Percentiles rank a stretch among this genome's conserved stretches.
Conservation (phyloP, 2,329 filamentous ascomycete genomes). For the Calonectria ilicicola region DNA sequence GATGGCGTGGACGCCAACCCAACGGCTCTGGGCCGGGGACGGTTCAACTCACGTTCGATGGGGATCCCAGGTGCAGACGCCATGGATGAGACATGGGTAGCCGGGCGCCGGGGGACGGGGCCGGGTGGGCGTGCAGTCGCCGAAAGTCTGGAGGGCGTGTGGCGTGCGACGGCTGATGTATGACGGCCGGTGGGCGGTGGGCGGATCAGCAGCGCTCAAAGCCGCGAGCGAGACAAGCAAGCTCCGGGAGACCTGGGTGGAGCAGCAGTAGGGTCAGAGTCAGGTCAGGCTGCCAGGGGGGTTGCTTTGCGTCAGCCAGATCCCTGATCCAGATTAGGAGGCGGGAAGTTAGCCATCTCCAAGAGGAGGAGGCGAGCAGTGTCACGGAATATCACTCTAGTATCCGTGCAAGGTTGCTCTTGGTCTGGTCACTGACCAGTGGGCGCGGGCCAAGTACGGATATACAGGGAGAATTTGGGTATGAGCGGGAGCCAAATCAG, state of each 20-base stretch:
- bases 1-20: conserved; percentile 39
- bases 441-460: conserved; percentile 21
- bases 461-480: conserved; percentile 1
- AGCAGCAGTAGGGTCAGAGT: conserved; percentile 32
- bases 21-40: conserved; percentile 37
- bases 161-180: conserved; percentile 36
- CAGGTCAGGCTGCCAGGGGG: conserved; percentile 35
- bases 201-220: conserved; percentile 37
- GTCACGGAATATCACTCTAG: conserved; percentile 19
- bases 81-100: conserved; percentile 38
- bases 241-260: conserved; percentile 23
- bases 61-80: conserved; percentile 39
- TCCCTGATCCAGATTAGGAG: conserved; percentile 41
- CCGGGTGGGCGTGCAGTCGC: conserved; percentile 34
- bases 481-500: conserved; percentile 14
- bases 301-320: conserved; percentile 41
- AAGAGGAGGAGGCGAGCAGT: conserved; percentile 13
- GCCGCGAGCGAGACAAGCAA: conserved; percentile 34
- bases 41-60: conserved; percentile 30
- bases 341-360: conserved; percentile 30
- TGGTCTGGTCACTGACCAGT: conserved; percentile 26
- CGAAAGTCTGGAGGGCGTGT: conserved; percentile 30
- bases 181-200: conserved; percentile 32
- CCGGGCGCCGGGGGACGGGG: conserved; percentile 40
- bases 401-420: conserved; percentile 28